Base-by-base conservation (phyloP, 1,284 basidiomycete species). In the Marasmius fiardii region DNA sequence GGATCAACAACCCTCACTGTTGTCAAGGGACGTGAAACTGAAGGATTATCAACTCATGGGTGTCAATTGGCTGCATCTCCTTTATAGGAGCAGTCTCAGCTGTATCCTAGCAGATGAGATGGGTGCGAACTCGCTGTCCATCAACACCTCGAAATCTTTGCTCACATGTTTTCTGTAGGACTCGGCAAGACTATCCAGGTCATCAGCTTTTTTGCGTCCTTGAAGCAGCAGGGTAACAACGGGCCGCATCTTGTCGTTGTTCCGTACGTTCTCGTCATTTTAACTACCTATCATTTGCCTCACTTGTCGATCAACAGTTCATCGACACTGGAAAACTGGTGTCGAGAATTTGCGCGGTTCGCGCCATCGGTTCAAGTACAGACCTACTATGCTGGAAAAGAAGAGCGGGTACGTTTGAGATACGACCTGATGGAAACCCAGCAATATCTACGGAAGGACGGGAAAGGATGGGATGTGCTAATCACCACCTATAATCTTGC, bases 31-130 rank as follows among this genome's bases (percentile, higher is more conserved):
- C 47, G 86, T 97, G 59, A 80, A 79, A 63, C 77, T 99, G 63
- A 99, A 99, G 75, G 94, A 97, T 64, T 99, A 99, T 70, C 96
- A 99, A 72, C 77, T 98, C 56, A 79, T 97, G 54, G 97, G 97
- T n/a, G 82, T 99, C 58, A 99, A 98, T 68, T 99, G 97, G 97
- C 78, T 99, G 60, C 87, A 93, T 68, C 73, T 99, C 26, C 76
- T 99, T 45, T 95, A 95, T 69, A 80, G 79, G 53, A 88, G 85
- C 65, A 81, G 82, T 57, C 81, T 92, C 51, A 95, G 93, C 58
- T 98, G 95, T 71, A 99, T 99, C 67, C 80, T 99, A 26, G 96
- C 96, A 1, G 96, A 99, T 72, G 95, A 98, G 72, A 98, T 98
- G 95, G 94, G 95, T 89, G 67, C 63, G 83, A 79, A 41, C 34